A percentile compares a stretch with the other conserved stretches of the same genome.
These are phyloP conservation scores for Casuarina glauca DNA, from an alignment of 306 rosid genomes.

Conservation along the genomic window DNA sequence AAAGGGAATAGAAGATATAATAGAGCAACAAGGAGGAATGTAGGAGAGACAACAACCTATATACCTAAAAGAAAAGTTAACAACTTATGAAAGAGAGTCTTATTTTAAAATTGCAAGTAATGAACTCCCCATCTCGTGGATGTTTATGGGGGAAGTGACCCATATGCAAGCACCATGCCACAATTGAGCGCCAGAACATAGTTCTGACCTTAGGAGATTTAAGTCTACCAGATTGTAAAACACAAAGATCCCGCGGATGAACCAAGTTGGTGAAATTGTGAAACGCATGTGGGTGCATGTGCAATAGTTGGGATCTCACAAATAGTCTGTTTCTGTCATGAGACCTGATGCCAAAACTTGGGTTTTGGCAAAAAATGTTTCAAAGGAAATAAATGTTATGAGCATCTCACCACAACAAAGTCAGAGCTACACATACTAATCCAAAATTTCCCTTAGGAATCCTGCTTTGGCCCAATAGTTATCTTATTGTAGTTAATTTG, in stretches of 20 bases:
- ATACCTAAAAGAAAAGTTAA: not conserved
- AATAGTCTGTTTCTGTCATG: not conserved
- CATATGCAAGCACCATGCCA: not conserved
- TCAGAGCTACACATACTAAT: not conserved
- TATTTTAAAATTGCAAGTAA: not conserved
- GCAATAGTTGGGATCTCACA: not conserved
- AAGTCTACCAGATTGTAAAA: not conserved
- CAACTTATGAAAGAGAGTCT: not conserved
- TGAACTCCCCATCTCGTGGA: not conserved
- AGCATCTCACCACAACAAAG: not conserved
- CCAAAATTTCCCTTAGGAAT: not conserved
- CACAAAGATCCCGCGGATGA: not conserved
- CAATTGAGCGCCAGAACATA: not conserved
- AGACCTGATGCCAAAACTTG: not conserved
- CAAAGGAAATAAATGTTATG: not conserved
- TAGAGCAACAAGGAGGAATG: not conserved
- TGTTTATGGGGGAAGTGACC: not conserved
- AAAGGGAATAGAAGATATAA: not conserved
- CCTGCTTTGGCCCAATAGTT: conserved; percentile 1
- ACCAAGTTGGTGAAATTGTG: not conserved
- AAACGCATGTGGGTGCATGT: not conserved
- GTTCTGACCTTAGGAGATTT: not conserved
- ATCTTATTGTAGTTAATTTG: not conserved
- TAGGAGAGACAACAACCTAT: not conserved
- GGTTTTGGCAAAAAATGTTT: not conserved